Evolutionary conservation across 305 asterid species (phyloP).

Genomic region (Andrographis paniculata): DNA sequence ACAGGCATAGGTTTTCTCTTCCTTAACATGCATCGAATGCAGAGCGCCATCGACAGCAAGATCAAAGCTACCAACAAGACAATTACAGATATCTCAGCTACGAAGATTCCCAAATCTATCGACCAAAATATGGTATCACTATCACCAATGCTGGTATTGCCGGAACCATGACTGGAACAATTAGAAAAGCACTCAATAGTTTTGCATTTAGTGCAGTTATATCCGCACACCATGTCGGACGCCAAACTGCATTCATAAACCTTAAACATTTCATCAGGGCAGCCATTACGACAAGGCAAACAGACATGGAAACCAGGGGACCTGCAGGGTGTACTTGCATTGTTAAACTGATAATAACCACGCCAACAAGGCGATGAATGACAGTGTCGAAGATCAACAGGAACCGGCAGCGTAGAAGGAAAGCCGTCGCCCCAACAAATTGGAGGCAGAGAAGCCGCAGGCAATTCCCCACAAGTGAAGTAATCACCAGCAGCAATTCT

Average conservation of each 20-base stretch:
- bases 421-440: slow-evolving; percentile 58
- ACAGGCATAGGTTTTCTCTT: slow-evolving; percentile 37
- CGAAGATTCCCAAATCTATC: slow-evolving; percentile 39
- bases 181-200: slow-evolving; percentile 38
- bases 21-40: slow-evolving; percentile 46
- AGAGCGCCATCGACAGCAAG: slow-evolving; percentile 32
- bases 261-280: slow-evolving; percentile 40
- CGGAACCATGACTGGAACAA: slow-evolving; percentile 33
- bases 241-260: not conserved
- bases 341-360: slow-evolving; percentile 36
- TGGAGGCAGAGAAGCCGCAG: slow-evolving; percentile 31
- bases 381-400: slow-evolving; percentile 53
- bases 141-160: slow-evolving; percentile 8
- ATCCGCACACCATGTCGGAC: slow-evolving; percentile 40
- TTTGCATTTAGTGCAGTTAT: slow-evolving; percentile 47
- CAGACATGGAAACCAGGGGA: slow-evolving; percentile 41
- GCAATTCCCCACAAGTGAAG: slow-evolving; percentile 57
- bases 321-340: slow-evolving; percentile 42
- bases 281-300: slow-evolving; percentile 49
- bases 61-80: slow-evolving; percentile 44
- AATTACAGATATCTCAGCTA: slow-evolving; percentile 47
- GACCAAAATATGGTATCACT: slow-evolving; percentile 38
- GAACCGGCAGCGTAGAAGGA: slow-evolving; percentile 52
- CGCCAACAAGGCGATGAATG: slow-evolving; percentile 30
- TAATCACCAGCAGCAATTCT: slow-evolving; percentile 69